Conservation (phyloP, 2,329 filamentous ascomycete species). For the Neoscytalidium dimidiatum region DNA sequence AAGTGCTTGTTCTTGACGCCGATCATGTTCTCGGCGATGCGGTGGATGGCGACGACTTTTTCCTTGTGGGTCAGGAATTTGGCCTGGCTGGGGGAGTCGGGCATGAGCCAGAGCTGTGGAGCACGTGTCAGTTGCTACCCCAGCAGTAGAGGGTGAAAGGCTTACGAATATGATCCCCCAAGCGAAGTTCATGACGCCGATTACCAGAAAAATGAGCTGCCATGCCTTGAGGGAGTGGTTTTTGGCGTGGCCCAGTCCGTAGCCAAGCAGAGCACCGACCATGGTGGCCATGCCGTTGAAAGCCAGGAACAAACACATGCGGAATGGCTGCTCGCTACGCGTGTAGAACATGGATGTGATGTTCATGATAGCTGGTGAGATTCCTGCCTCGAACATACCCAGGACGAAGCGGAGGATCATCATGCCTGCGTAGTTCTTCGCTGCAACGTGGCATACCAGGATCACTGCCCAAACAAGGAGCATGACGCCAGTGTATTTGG, state of each 20-base stretch:
- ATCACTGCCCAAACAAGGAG: constrained; percentile 48
- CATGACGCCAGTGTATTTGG: constrained; percentile 40
- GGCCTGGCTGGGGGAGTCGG: constrained; percentile 38
- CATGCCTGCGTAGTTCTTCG: constrained; percentile 40
- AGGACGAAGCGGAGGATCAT: constrained; percentile 36
- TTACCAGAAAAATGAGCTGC: constrained; percentile 42
- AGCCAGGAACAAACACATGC: constrained; percentile 47
- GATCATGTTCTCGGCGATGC: constrained; percentile 43
- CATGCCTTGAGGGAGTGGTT: constrained; percentile 31
- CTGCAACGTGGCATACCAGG: constrained; percentile 43
- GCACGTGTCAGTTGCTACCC: not conserved
- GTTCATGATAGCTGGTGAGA: constrained; percentile 39
- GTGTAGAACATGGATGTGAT: constrained; percentile 42
- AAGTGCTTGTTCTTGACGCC: constrained; percentile 45
- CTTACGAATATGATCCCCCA: constrained; percentile 35
- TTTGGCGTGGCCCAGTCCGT: constrained; percentile 36
- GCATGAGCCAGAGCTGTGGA: constrained; percentile 34
- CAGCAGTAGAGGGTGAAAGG: not conserved
- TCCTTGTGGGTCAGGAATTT: constrained; percentile 42
- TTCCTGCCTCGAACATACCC: constrained; percentile 40
- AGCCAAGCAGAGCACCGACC: constrained; percentile 38
- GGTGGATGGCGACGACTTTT: constrained; percentile 42
- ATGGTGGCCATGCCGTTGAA: constrained; percentile 43
- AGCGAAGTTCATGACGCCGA: constrained; percentile 38
- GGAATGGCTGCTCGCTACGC: constrained; percentile 42